Evolutionary conservation across 306 rosid genomes (phyloP), one percentile per base, ranked within the genome.

Genomic region (Dryas alaskensis): DNA sequence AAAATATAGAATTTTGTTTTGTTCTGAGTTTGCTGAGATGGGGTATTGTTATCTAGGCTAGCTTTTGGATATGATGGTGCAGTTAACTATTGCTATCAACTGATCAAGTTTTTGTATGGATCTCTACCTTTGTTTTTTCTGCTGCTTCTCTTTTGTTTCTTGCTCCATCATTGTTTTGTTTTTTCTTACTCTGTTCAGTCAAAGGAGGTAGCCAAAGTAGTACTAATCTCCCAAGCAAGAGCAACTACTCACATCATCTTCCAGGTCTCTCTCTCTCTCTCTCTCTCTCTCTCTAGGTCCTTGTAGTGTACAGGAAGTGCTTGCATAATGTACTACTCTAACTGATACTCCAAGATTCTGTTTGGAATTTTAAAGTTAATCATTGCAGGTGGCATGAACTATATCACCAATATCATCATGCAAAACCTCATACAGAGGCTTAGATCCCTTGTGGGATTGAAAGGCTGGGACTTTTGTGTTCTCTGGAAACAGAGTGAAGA

Each of bases 381-480:
- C 51, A 75, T 79, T 82, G 73, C 77, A 82, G 87, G 86, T 44
- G 80, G 78, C 73, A 79, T 75, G 87, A 86, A 79, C 68, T 51
- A 52, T 16, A 43, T 44, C 67, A 81, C 73, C 22, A 22, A 22
- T 22, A 22, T 22, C 47, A 77, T 82, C 67, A 82, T 84, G 82
- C 88, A 82, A 69, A 86, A 71, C 82, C 79, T 85, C 44, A 57
- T 81, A 40, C 88, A 85, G 65, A 89, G 90, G 76, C 81, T 89
- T 48, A 89, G 93, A 76, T 88, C 86, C 16, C 83, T 86, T 22
- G 90, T 90, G 63, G 96, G 93, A 69, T 78, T 79, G 70, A 85
- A 92, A 39, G 90, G 92, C 53, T 89, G 98, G 98, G 91, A 89
- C 59, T 88, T 73, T 10, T 86, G 90, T 82, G 89, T 90, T 65